Conservation (phyloP, 2,329 filamentous ascomycete genomes). For the Fusarium haematococcum region DNA sequence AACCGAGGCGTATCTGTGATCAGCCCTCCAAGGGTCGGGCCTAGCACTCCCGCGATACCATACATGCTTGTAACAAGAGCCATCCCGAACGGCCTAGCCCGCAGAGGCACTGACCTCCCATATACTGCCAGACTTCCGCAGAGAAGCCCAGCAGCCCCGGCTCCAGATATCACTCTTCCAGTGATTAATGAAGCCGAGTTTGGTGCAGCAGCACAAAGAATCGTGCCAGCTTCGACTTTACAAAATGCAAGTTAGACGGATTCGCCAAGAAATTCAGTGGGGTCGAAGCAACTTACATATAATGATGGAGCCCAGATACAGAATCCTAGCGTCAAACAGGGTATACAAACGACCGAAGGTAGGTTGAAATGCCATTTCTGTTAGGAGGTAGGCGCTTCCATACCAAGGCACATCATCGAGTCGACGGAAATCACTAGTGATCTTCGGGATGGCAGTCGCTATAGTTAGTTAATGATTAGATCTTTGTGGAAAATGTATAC, state of each 20-base stretch:
- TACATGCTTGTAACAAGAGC: constrained; percentile 44
- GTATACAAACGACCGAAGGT: constrained; percentile 10
- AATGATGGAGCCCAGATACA: constrained; percentile 1
- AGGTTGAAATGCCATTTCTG: constrained; percentile 12
- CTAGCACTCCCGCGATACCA: constrained; percentile 44
- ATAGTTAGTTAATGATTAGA: neutral
- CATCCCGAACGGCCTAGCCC: constrained; percentile 39
- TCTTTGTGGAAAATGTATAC: neutral
- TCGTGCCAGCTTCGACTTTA: constrained; percentile 62
- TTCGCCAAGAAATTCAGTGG: no score
- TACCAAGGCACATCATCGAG: constrained; percentile 12
- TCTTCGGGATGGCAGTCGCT: constrained; percentile 8
- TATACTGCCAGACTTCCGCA: constrained; percentile 11
- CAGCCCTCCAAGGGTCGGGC: constrained; percentile 45
- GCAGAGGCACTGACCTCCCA: constrained; percentile 48
- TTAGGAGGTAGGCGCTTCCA: constrained; percentile 13
- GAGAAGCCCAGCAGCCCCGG: constrained; percentile 54
- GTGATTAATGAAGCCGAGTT: constrained; percentile 21
- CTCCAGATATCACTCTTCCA: constrained; percentile 58
- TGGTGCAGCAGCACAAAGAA: constrained; percentile 54
- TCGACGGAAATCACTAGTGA: constrained; percentile 5
- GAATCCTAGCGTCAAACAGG: constrained; percentile 3
- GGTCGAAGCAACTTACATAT: constrained; percentile 1
- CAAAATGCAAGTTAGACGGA: constrained; percentile 53
- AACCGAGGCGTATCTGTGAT: constrained; percentile 33